Evolutionary conservation across 176 grass and related monocot species (phyloP).

Genomic region (Bonia amplexicaulis): DNA sequence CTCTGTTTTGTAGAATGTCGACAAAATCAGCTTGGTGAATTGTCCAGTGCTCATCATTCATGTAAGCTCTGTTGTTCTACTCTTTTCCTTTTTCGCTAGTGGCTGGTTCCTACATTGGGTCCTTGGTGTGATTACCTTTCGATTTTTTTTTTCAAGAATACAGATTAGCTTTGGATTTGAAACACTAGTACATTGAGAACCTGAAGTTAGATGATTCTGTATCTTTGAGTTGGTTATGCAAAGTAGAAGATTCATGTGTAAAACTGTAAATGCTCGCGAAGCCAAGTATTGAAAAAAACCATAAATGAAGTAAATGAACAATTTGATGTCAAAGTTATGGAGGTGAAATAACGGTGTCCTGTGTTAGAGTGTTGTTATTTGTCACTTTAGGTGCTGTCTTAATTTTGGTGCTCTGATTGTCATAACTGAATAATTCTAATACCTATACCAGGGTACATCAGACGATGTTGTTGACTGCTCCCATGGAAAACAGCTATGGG

Average conservation of each 20-base stretch:
- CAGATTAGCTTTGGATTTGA: not conserved
- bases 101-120: not conserved
- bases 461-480: slow-evolving; percentile 94
- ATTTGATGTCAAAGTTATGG: slow-evolving; percentile 6
- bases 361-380: slow-evolving; percentile 13
- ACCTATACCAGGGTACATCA: slow-evolving; percentile 68
- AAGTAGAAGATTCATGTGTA: not conserved
- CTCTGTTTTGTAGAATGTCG: slow-evolving; percentile 59
- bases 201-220: not conserved
- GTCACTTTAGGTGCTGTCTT: not conserved
- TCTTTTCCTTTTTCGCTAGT: not conserved
- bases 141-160: not conserved
- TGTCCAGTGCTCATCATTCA: slow-evolving; percentile 88
- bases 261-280: not conserved
- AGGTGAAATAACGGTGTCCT: not conserved
- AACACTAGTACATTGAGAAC: slow-evolving; percentile 7
- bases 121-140: not conserved
- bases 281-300: not conserved
- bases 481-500: slow-evolving; percentile 93
- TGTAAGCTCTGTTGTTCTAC: slow-evolving; percentile 49
- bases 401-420: not conserved
- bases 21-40: slow-evolving; percentile 72
- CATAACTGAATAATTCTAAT: slow-evolving; percentile 33
- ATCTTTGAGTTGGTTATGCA: not conserved
- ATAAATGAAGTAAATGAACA: not conserved